Evolutionary conservation across 495 filamentous ascomycete genomes (phyloP), one percentile per base, ranked within the genome.

Genomic region (Podospora pseudopauciseta): DNA sequence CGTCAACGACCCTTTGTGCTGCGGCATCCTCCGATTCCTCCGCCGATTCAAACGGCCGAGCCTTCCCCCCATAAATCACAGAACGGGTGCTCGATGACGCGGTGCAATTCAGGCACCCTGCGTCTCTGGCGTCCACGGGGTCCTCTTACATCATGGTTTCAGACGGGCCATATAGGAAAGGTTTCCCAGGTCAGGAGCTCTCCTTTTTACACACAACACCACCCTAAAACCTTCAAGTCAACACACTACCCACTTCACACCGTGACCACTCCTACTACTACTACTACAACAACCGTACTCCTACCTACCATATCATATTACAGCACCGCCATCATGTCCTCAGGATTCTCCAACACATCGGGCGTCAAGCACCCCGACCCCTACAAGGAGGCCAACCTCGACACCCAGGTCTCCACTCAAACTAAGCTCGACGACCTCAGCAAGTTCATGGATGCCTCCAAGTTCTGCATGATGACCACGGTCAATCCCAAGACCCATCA

Each of bases 391-490:
- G 88, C 89, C 80, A 96, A 92, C 80, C 75, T 84, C 30, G 86
- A 89, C 65, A 82, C 76, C 9, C 80, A 92, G 13, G 81, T 85
- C 0, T 81, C 86, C 5, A 76, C 94, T 20, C 84, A 89, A 63
- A 86, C 93, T 67, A 97, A 96, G 82, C 85, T 97, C 61, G 86
- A 92, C 65, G 92, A 90, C 65, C 84, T 97, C 18, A 76, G 80
- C 67, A 74, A 81, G 5, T 95, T 97, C 81, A 84, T 91, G 72
- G 79, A 84, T 6, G 78, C 82, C 53, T 82, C 84, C 79, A 95
- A 95, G 78, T 97, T 93, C 77, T 91, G 92, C 78, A 86, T 90
- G 80, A 89, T 91, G 74, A 89, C 88, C 23, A 90, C 88, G 15
- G 82, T 86, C 27, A 88, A 92, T 28, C 79, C 80, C 2, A 68